Evolutionary conservation across 1,284 basidiomycete genomes (phyloP), one percentile per base, ranked within the genome.

Genomic region (Jaminaea rosea): DNA sequence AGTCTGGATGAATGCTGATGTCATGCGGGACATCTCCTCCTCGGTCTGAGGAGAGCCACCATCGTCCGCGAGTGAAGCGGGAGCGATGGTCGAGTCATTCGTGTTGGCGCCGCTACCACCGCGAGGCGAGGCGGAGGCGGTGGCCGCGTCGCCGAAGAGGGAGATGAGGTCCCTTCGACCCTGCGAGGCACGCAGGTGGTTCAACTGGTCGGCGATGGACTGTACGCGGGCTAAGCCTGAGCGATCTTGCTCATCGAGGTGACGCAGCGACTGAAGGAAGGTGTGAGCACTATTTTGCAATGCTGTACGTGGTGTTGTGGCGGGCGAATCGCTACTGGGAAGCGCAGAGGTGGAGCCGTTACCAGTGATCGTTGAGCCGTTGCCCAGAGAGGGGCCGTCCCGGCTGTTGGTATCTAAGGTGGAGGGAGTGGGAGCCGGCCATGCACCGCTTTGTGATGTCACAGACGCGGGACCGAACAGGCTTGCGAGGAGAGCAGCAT

Each of bases 1-100:
- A 36, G 63, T 45, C 28, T 60, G 58, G 1, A 52, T 26, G 21
- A 54, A 46, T 7, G 46, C 27, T 23, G 59, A 52, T 5, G 44
- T 51, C n/a, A 59, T 46, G 29, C 47, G 46, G 15, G 60, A 53
- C 10, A 56, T 44, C 27, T 42, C 48, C 9, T 37, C 29, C 17
- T 23, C 32, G 4, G 15, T 55, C 52, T 55, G 44, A 28, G 13
- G 9, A 11, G 21, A 15, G 5, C 42, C 48, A 26, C 28, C 44
- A 17, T 39, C 53, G 15, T 29, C 37, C 17, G 19, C 26, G n/a
- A n/a, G n/a, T n/a, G n/a, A n/a, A n/a, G n/a, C n/a, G n/a, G n/a
- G n/a, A n/a, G n/a, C n/a, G n/a, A n/a, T n/a, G n/a, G n/a, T n/a
- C n/a, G n/a, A n/a, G 6, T 53, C 36, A n/a, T 23, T 8, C 32